Evolutionary conservation across 371 early-diverging fungal species (phyloP), one percentile per base, ranked within the genome.

Genomic region (Mortierella sp.): DNA sequence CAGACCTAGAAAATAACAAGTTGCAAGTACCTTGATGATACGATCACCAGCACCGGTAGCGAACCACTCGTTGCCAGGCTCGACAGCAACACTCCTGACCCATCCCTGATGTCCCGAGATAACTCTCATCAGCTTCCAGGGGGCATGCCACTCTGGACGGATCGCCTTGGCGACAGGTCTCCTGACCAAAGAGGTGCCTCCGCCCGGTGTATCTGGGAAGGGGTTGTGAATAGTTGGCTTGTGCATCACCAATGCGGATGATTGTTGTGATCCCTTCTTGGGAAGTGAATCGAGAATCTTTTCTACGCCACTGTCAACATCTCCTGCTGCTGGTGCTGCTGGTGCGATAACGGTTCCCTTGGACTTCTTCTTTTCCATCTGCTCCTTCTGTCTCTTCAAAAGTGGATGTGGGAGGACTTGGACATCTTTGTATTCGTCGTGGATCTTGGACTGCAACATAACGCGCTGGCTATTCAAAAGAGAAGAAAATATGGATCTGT

Each of bases 41-140:
- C 99, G 92, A 89, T 99, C 99, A 14, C 97, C 98, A 13, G 97
- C 97, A 48, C 99, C 99, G 1, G 98, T 97, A 0, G 96, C 99
- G 91, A 99, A 99, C 99, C 99, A 99, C 87, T 96, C 95, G 89
- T 99, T 99, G 34, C 95, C 94, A 21, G 96, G 95, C 88, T 99
- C 99, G 7, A 99, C 96, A 26, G 98, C 94, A 55, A 99, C 90
- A 63, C 95, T 92, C 28, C 99, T 92, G 50, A 99, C 99, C 99
- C 99, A 99, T 26, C 99, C 99, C 76, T 97, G 91, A 88, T 99
- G 99, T 8, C 99, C 99, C 81, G 96, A 95, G 74, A 99, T 97
- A 58, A 99, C 97, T 78, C 97, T 93, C 98, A 97, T 97, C 76
- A 99, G 92, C 89, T 97, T 98, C 99, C 99, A 99, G n/a, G 99